Percentiles rank a stretch among this genome's conserved stretches.
Evolutionary conservation across 2,329 filamentous ascomycete genomes (phyloP).

Genomic region (Epichloe gansuensis): DNA sequence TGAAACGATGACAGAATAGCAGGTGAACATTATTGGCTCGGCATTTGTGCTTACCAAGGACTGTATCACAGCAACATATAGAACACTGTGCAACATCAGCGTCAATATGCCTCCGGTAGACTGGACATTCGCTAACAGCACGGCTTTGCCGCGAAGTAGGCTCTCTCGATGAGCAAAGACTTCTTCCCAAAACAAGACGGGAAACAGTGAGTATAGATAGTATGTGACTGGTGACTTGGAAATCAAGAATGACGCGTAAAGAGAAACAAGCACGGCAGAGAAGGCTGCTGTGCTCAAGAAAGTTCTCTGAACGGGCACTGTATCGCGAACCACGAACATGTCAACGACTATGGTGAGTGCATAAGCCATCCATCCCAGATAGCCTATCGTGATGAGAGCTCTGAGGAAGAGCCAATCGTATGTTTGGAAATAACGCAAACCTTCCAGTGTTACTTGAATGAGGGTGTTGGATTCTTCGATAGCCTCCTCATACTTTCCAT

Average conservation of each 20-base stretch:
- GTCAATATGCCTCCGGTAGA: slow-evolving; percentile 43
- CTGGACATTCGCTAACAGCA: slow-evolving; percentile 56
- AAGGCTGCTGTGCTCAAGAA: slow-evolving; percentile 50
- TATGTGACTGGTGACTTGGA: slow-evolving; percentile 74
- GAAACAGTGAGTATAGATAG: slow-evolving; percentile 86
- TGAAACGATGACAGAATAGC: not conserved
- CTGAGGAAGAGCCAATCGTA: slow-evolving; percentile 97
- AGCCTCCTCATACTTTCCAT: slow-evolving; percentile 56
- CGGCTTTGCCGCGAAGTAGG: slow-evolving; percentile 50
- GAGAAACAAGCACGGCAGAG: slow-evolving; percentile 56
- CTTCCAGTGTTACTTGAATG: slow-evolving; percentile 64
- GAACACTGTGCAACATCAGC: slow-evolving; percentile 48
- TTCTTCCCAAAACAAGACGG: slow-evolving; percentile 92
- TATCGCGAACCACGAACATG: slow-evolving; percentile 12
- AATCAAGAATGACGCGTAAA: slow-evolving; percentile 69
- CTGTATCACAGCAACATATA: slow-evolving; percentile 65
- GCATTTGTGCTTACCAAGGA: slow-evolving; percentile 48
- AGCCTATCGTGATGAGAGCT: slow-evolving; percentile 77
- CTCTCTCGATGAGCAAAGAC: slow-evolving; percentile 68
- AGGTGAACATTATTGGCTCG: not conserved
- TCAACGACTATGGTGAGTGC: slow-evolving; percentile 81
- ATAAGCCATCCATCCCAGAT: slow-evolving; percentile 91
- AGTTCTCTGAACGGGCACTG: slow-evolving; percentile 50
- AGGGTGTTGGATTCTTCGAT: slow-evolving; percentile 67
- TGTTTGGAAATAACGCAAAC: slow-evolving; percentile 86